phyloP scores from a whole-genome alignment of 495 filamentous ascomycete genomes.

The Diplogelasinospora grovesii region DNA sequence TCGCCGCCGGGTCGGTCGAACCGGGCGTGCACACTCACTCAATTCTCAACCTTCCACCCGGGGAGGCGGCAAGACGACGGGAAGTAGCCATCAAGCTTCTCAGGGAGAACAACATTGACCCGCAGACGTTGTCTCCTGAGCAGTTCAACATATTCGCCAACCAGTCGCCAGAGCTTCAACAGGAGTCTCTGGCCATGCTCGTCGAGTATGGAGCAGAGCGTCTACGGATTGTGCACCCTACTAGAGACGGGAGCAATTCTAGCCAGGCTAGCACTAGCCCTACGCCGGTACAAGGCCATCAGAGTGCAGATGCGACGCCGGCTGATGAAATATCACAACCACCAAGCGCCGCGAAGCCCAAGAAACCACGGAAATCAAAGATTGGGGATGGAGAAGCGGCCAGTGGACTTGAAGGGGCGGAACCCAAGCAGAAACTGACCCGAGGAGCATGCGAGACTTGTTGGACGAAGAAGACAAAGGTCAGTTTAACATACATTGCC shows the following conservation, averaged over 20 bases:
- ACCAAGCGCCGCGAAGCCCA: constrained; percentile 10
- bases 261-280: no score
- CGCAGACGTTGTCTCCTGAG: constrained; percentile 35
- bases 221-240: constrained; percentile 40
- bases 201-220: constrained; percentile 37
- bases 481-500: constrained; percentile 5
- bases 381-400: constrained; percentile 6
- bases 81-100: constrained; percentile 37
- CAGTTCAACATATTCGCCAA: constrained; percentile 47
- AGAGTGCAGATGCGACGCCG: constrained; percentile 4
- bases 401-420: constrained; percentile 3
- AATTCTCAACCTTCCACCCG: constrained; percentile 35
- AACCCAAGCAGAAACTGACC: constrained; percentile 20
- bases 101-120: constrained; percentile 27
- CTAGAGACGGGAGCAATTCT: constrained; percentile 19
- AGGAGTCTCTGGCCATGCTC: constrained; percentile 40
- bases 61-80: constrained; percentile 34
- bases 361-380: constrained; percentile 24
- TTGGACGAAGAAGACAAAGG: constrained; percentile 18
- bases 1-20: constrained; percentile 2
- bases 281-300: constrained; percentile 12
- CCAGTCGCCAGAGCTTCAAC: constrained; percentile 39
- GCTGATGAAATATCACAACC: not conserved
- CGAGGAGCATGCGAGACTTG: constrained; percentile 35
- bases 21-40: constrained; percentile 9